Base-by-base conservation (phyloP, 306 rosid genomes). In the Quercus variabilis region DNA sequence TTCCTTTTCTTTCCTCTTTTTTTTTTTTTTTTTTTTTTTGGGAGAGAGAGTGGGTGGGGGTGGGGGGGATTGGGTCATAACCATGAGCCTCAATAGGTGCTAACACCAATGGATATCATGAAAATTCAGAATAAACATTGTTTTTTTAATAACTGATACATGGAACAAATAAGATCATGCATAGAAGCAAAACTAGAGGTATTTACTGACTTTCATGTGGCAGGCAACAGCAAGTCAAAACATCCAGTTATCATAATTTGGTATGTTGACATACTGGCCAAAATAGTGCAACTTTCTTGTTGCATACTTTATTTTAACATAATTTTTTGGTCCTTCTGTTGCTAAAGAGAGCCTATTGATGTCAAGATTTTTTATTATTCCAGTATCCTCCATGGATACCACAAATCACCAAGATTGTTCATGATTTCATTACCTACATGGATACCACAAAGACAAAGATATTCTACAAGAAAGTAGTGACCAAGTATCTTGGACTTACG, bases 401-500 rank as follows among this genome's bases (percentile, higher is more conserved):
- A 15, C 41, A 72, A 71, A 65, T 41, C 46, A 8, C 46, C 46
- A 41, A 41, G 46, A 41, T 41, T 41, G 12, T 41, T 8, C 46
- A 41, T 8, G 12, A 41, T 41, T 41, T 3, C 11, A 41, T 41
- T 41, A 41, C 46, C 46, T 41, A 8, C 46, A 41, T 46, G 33
- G 4, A 73, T 3, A 25, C 46, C 38, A 56, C 38, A 55, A 69
- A 69, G 58, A 72, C 73, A 71, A 73, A 57, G 67, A 69, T 75
- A 73, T 43, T 64, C 41, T 18, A 17, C 20, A 6, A 30, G 20
- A 20, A 30, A 26, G 43, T 64, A 64, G 14, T 2, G 20, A 67
- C 41, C 23, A 11, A 54, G 30, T 12, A 73, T 73, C 30, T 18
- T 25, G 15, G 4, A 86, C 94, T 87, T 77, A 92, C 99, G 49